Evolutionary conservation across 2,329 filamentous ascomycete genomes (phyloP).

Genomic region (Colletotrichum sp.): DNA sequence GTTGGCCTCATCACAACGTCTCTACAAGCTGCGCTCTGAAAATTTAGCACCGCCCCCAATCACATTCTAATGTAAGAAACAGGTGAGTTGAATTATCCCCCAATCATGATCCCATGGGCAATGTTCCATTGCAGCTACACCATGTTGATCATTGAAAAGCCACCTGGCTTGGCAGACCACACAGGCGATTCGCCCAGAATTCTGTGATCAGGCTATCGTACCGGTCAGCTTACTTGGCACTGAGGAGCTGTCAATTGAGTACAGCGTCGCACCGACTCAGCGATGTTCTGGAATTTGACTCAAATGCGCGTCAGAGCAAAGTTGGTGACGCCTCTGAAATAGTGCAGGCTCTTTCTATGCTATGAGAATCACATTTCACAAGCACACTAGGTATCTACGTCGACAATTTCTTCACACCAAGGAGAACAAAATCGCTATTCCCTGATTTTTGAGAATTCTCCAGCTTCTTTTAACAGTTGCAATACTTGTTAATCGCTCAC

Average conservation of each 20-base stretch:
- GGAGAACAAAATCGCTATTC: not conserved
- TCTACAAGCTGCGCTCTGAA: not conserved
- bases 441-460: not conserved
- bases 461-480: not conserved
- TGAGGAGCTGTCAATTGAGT: not conserved
- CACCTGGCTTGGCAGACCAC: not conserved
- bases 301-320: not conserved
- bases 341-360: not conserved
- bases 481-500: not conserved
- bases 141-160: not conserved
- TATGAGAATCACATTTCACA: not conserved
- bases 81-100: not conserved
- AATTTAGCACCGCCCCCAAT: not conserved
- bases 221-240: slow-evolving; percentile 2
- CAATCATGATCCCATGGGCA: not conserved
- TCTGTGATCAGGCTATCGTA: not conserved
- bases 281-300: not conserved
- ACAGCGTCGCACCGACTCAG: not conserved
- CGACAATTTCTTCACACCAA: not conserved
- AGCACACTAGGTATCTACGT: not conserved
- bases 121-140: not conserved
- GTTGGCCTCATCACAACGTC: not conserved
- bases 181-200: not conserved
- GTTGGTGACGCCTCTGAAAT: not conserved
- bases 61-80: not conserved